Percentiles rank a stretch among this genome's conserved stretches.
phyloP scores from a whole-genome alignment of 2,329 filamentous ascomycete genomes.

The Ceratocystis lukuohia region DNA sequence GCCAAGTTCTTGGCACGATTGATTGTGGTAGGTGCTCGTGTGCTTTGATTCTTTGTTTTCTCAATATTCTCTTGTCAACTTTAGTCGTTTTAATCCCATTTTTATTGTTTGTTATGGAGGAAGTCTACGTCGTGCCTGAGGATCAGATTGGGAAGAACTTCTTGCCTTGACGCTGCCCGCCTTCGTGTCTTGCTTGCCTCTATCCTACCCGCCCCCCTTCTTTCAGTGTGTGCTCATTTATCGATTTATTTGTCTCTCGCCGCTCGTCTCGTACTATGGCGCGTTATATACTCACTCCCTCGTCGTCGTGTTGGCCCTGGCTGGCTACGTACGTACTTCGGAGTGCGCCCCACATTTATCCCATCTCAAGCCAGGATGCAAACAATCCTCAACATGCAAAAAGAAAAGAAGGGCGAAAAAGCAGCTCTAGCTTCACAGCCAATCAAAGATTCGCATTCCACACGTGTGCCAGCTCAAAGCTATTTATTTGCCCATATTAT shows the following conservation, averaged over 20 bases:
- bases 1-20: constrained; percentile 10
- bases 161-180: not conserved
- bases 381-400: not conserved
- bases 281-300: not conserved
- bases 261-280: not conserved
- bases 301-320: not conserved
- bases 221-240: not conserved
- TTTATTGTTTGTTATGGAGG: not conserved
- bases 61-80: not conserved
- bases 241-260: not conserved
- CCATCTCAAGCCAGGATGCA: constrained; percentile 4
- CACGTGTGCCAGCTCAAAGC: constrained; percentile 5
- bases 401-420: not conserved
- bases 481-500: constrained; percentile 4
- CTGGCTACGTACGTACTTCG: not conserved
- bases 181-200: not conserved
- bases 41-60: constrained; percentile 10
- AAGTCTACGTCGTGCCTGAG: not conserved
- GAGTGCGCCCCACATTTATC: not conserved
- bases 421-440: not conserved
- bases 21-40: constrained; percentile 10
- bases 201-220: not conserved
- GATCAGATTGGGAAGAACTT: not conserved
- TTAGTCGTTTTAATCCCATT: not conserved
- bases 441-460: not conserved